phyloP scores from a whole-genome alignment of 768 basidiomycete genomes.

The Mycena galericulata region DNA sequence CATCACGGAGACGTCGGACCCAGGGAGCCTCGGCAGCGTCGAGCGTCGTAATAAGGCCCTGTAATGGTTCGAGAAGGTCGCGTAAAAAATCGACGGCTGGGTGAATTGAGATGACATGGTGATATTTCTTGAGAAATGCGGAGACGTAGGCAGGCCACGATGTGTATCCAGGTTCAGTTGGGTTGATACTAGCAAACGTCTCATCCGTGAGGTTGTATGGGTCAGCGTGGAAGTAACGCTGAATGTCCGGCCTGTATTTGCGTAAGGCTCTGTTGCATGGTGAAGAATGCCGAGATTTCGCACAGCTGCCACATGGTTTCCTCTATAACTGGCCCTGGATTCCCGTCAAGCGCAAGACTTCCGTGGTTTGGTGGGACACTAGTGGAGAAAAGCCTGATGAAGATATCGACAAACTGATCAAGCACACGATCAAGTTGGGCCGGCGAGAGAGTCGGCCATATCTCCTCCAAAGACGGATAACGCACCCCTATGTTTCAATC shows the following conservation, averaged over 20 bases:
- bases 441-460: conserved; percentile 19
- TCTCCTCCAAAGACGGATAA: conserved; percentile 28
- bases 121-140: conserved; percentile 27
- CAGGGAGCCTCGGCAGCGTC: conserved; percentile 6
- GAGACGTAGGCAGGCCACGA: conserved; percentile 32
- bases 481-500: conserved; percentile 10
- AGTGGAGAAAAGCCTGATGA: conserved; percentile 12
- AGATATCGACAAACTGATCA: conserved; percentile 32
- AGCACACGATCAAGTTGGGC: conserved; percentile 24
- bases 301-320: conserved; percentile 35
- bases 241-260: conserved; percentile 26
- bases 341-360: conserved; percentile 21
- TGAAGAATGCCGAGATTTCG: neutral
- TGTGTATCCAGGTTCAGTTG: conserved; percentile 6
- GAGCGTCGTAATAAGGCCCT: conserved; percentile 16
- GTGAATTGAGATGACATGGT: conserved; percentile 30
- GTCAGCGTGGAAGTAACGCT: conserved; percentile 29
- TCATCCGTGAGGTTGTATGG: conserved; percentile 27
- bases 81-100: conserved; percentile 19
- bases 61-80: conserved; percentile 18
- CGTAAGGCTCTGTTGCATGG: neutral
- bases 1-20: conserved; percentile 19
- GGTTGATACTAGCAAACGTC: conserved; percentile 28
- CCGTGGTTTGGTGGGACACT: conserved; percentile 23
- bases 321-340: conserved; percentile 27